phyloP scores from a whole-genome alignment of 768 basidiomycete species.

The Favolaschia claudopus region DNA sequence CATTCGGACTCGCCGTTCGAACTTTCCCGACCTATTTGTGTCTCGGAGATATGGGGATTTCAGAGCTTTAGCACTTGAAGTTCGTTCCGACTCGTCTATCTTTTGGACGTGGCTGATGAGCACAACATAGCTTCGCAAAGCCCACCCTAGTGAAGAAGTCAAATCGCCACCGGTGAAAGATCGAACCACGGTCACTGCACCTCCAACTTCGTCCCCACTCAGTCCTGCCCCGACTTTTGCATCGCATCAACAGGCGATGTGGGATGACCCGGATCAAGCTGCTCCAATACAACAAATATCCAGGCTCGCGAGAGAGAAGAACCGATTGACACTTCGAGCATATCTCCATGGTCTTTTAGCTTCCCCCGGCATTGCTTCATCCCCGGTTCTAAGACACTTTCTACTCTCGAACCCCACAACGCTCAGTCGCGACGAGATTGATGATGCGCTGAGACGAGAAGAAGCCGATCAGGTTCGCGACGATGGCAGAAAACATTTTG shows the following conservation, averaged over 20 bases:
- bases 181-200: slow-evolving; percentile 67
- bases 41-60: slow-evolving; percentile 97
- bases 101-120: slow-evolving; percentile 12
- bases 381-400: slow-evolving; percentile 87
- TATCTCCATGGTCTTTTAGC: slow-evolving; percentile 87
- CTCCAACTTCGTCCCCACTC: slow-evolving; percentile 43
- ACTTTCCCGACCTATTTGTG: slow-evolving; percentile 82
- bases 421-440: slow-evolving; percentile 73
- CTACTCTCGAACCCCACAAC: slow-evolving; percentile 78
- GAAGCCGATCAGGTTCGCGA: slow-evolving; percentile 90
- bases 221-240: slow-evolving; percentile 33
- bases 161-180: slow-evolving; percentile 91
- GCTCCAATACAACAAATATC: slow-evolving; percentile 39
- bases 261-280: slow-evolving; percentile 26
- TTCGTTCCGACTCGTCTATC: slow-evolving; percentile 35
- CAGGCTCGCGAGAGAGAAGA: slow-evolving; percentile 89
- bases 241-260: slow-evolving; percentile 25
- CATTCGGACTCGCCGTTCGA: slow-evolving; percentile 81
- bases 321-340: slow-evolving; percentile 90
- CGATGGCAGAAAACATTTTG: slow-evolving; percentile 86
- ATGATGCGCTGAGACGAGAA: slow-evolving; percentile 81
- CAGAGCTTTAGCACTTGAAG: slow-evolving; percentile 85
- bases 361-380: slow-evolving; percentile 77
- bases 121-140: slow-evolving; percentile 75
- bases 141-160: slow-evolving; percentile 83